Conservation (phyloP, 139 green algal species). For the Micractinium sp. region DNA sequence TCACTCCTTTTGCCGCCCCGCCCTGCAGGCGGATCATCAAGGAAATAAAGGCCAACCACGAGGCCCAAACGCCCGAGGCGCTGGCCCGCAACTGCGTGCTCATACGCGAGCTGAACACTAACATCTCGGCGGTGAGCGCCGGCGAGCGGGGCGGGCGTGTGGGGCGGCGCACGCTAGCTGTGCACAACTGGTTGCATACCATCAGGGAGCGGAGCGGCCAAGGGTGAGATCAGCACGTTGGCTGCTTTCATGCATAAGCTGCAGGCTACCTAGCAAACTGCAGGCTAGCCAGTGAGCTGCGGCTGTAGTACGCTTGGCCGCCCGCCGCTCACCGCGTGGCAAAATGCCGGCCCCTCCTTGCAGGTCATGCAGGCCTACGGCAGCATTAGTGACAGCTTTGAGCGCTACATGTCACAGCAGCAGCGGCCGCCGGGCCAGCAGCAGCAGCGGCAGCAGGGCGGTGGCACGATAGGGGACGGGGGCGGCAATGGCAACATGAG, state of each 20-base stretch:
- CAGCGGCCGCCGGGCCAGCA: background rate
- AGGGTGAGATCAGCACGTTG: background rate
- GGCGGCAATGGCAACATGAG: background rate
- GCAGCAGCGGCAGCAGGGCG: background rate
- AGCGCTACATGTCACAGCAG: slow-evolving; percentile 35
- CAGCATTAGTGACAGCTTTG: slow-evolving; percentile 48
- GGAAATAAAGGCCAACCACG: slow-evolving; percentile 72
- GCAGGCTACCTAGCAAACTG: too few relatives aligned
- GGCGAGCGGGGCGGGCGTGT: background rate
- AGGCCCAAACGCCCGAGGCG: slow-evolving; percentile 48
- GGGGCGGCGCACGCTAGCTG: background rate
- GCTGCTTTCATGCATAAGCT: too few relatives aligned
- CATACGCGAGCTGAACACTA: slow-evolving; percentile 66
- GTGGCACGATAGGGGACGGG: background rate
- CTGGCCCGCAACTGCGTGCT: slow-evolving; percentile 64
- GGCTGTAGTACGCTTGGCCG: background rate
- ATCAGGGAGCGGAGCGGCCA: background rate
- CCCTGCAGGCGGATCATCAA: slow-evolving; percentile 59
- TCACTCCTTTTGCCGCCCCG: background rate
- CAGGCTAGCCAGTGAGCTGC: too few relatives aligned
- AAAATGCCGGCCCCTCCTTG: background rate
- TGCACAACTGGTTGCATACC: background rate
- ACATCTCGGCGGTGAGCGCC: slow-evolving; percentile 52
- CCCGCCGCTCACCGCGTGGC: background rate
- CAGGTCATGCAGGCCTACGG: slow-evolving; percentile 62